phyloP scores from a whole-genome alignment of 306 rosid species.

The Coriaria nepalensis region DNA sequence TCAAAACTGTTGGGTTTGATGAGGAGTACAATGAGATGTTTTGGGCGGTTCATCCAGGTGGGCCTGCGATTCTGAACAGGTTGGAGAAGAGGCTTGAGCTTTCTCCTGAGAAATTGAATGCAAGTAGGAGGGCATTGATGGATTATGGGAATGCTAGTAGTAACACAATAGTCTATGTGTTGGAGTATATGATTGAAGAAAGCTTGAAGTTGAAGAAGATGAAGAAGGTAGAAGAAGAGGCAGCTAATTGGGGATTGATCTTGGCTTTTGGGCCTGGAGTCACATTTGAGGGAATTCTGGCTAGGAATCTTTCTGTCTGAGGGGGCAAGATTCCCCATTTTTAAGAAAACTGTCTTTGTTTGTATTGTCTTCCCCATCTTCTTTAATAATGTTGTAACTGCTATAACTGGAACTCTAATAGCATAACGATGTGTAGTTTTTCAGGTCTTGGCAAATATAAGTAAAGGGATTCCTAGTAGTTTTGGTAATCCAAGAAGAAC shows the following conservation, averaged over 20 bases:
- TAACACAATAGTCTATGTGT: conserved; percentile 69
- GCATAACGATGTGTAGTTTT: too few species aligned
- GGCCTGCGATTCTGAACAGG: conserved; percentile 78
- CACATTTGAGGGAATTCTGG: conserved; percentile 77
- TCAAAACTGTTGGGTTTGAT: conserved; percentile 29
- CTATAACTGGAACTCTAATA: too few species aligned
- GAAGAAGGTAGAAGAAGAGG: conserved; percentile 28
- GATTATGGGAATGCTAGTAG: conserved; percentile 92
- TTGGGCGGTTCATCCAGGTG: conserved; percentile 93
- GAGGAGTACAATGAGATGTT: conserved; percentile 48
- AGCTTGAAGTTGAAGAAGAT: conserved; percentile 29
- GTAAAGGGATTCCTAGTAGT: too few species aligned
- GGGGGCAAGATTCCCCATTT: too few species aligned
- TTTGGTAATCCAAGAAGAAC: too few species aligned
- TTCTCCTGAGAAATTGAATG: conserved; percentile 57
- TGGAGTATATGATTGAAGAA: conserved; percentile 79
- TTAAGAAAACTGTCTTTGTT: too few species aligned
- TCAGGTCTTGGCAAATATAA: too few species aligned
- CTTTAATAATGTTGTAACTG: too few species aligned
- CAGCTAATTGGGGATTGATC: conserved; percentile 65
- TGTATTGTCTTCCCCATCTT: too few species aligned
- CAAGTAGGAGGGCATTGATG: conserved; percentile 63
- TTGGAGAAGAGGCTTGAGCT: conserved; percentile 69
- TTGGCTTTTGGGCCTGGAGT: conserved; percentile 94
- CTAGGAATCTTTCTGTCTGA: conserved; percentile 49